Base-by-base conservation (phyloP, 345 rosid genomes). In the Mercurialis annua region DNA sequence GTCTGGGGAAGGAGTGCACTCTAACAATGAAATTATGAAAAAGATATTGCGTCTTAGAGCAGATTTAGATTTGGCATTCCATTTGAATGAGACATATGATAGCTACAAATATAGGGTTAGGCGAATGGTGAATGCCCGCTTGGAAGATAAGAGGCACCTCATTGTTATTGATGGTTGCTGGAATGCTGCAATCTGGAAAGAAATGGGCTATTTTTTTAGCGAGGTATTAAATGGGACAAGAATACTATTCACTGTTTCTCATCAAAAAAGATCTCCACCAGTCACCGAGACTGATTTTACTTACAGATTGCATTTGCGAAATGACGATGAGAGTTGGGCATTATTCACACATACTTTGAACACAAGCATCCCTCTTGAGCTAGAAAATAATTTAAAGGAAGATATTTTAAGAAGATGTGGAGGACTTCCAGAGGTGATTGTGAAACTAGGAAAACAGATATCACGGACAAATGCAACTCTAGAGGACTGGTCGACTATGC, bases 391-490 rank as follows among this genome's bases (percentile, higher is more conserved):
- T n/a, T 38, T 75, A n/a, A 57, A 66, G 20, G 44, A 60, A 43
- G 23, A 65, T 27, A 69, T 70, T 59, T 42, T 70, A 23, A 70
- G 49, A 30, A 70, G 43, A 70, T 65, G 71, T 42, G 59, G 64
- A 6, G 44, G 62, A 65, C 11, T 58, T 26, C 62, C 62, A 33
- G 36, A 33, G 44, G 62, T 31, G 26, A 58, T 58, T 6, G 26
- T 60, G 1, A 62, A 70, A 11, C 20, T 75, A 15, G 71, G 54
- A 46, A 71, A 70, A 49, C 0, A 18, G 0, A 21, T 75, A 3
- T 70, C 68, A 2, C 54, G 52, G 30, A 53, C 34, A 48, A 43
- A 20, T 43, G 68, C 65, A 47, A 65, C 53, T 8, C 23, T 60
- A 59, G 18, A 60, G 33, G 44, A 64, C 21, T 56, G 59, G 70